These are phyloP conservation scores for Endoconidiophora polonica DNA, from an alignment of 2,329 filamentous ascomycete genomes.

Conservation along the genomic window DNA sequence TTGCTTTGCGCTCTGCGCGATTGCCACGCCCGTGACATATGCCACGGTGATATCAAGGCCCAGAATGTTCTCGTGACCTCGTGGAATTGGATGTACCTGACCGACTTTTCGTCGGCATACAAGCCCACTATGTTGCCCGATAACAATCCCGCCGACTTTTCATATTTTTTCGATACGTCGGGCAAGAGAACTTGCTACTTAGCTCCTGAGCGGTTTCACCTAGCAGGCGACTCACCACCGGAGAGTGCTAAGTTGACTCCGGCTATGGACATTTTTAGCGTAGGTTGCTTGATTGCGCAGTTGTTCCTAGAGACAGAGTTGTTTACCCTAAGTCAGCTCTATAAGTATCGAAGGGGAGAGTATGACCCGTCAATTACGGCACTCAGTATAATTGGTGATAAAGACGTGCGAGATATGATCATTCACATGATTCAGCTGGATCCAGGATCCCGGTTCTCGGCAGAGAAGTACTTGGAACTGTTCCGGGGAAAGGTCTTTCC, in stretches of 20 bases:
- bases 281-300: conserved; percentile 91
- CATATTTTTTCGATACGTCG: conserved; percentile 92
- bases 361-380: conserved; percentile 75
- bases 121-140: conserved; percentile 89
- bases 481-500: conserved; percentile 89
- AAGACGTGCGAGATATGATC: conserved; percentile 74
- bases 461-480: conserved; percentile 84
- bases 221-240: conserved; percentile 48
- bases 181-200: conserved; percentile 85
- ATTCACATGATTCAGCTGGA: conserved; percentile 92
- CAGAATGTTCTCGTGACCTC: conserved; percentile 95
- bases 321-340: conserved; percentile 93
- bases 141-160: conserved; percentile 93
- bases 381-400: conserved; percentile 72
- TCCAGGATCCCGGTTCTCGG: conserved; percentile 78
- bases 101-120: conserved; percentile 93
- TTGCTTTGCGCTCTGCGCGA: conserved; percentile 82
- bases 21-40: conserved; percentile 75
- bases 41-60: conserved; percentile 96
- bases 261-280: conserved; percentile 99
- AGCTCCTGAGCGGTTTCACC: conserved; percentile 80
- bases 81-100: conserved; percentile 97
- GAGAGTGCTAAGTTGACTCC: conserved; percentile 48
- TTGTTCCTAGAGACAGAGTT: conserved; percentile 88
- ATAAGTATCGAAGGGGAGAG: conserved; percentile 82